Conservation (phyloP, 768 basidiomycete species). For the Lactarius sanguifluus region DNA sequence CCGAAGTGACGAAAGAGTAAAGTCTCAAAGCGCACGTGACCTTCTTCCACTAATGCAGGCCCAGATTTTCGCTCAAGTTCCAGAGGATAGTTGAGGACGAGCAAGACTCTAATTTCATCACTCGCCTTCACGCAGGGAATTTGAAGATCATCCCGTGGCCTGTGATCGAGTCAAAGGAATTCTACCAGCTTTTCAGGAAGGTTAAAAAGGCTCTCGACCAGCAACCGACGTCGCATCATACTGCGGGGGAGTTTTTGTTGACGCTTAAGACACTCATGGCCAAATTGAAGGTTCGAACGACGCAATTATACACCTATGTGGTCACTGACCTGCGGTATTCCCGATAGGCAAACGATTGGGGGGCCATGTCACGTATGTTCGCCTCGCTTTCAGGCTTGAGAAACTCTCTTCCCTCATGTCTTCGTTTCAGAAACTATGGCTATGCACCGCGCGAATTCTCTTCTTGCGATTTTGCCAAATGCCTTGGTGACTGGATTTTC, state of each 20-base stretch:
- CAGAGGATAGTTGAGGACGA: conserved; percentile 63
- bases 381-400: not conserved
- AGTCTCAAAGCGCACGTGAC: too few relatives aligned
- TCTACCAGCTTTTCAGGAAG: conserved; percentile 53
- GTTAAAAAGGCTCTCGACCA: conserved; percentile 50
- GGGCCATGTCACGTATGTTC: conserved; percentile 55
- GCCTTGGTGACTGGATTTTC: conserved; percentile 48
- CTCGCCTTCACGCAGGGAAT: conserved; percentile 54
- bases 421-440: conserved; percentile 47
- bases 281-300: conserved; percentile 52
- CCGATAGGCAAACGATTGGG: conserved; percentile 56
- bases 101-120: conserved; percentile 62
- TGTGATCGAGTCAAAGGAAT: conserved; percentile 60
- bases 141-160: conserved; percentile 65
- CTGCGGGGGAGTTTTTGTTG: conserved; percentile 52
- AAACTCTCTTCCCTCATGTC: not conserved
- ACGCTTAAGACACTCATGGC: conserved; percentile 65
- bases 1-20: too few relatives aligned
- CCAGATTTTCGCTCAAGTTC: conserved; percentile 51
- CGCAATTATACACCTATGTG: conserved; percentile 24
- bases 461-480: conserved; percentile 43
- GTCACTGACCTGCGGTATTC: not conserved
- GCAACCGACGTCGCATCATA: conserved; percentile 49
- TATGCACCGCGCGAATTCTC: conserved; percentile 41
- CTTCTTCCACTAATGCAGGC: too few relatives aligned